phyloP scores from a whole-genome alignment of 768 basidiomycete species.

The Clavulina sp. region DNA sequence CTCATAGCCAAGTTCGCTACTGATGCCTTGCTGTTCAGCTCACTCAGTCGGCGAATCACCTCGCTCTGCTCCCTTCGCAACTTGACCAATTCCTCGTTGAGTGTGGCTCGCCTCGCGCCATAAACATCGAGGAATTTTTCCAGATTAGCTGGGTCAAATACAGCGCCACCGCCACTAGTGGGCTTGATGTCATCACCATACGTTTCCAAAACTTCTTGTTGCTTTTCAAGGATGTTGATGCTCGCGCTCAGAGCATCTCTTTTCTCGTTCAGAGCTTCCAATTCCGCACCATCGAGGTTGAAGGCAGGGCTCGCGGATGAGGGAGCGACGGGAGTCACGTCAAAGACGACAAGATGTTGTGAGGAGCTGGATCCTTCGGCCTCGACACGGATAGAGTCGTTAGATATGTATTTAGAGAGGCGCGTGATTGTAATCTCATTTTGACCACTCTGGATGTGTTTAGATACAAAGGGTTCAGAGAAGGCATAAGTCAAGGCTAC shows the following conservation, averaged over 20 bases:
- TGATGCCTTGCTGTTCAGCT: not conserved
- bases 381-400: conserved; percentile 1
- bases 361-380: not conserved
- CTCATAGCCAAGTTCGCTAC: not conserved
- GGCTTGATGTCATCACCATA: not conserved
- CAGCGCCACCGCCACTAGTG: no score
- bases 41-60: not conserved
- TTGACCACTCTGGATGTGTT: not conserved
- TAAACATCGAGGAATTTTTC: not conserved
- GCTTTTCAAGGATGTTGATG: not conserved
- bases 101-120: not conserved
- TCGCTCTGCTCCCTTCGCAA: not conserved
- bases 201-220: not conserved
- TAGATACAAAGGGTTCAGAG: no score
- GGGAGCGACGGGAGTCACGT: not conserved
- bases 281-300: not conserved
- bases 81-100: not conserved
- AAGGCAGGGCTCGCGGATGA: not conserved
- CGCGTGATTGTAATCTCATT: not conserved
- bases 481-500: no score
- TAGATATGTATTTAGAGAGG: not conserved
- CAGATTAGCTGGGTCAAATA: not conserved
- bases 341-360: not conserved
- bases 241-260: not conserved
- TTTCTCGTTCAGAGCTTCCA: not conserved